Evolutionary conservation across 352 stramenopile species (phyloP), one percentile per base, ranked within the genome.

Genomic region (Porosira glacialis): DNA sequence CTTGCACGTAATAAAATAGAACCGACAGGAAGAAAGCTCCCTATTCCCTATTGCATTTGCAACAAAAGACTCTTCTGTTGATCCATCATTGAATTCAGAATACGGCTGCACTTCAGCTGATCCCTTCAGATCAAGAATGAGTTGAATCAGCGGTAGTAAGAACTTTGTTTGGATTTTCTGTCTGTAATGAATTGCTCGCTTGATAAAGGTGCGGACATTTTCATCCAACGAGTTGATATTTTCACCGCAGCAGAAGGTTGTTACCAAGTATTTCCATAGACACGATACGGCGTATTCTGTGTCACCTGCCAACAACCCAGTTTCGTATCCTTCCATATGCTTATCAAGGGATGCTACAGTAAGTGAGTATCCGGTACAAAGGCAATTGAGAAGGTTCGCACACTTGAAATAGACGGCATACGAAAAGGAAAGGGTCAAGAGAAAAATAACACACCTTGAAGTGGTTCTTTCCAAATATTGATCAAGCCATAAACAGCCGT

Each of bases 391-490:
- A n/a, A n/a, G n/a, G 8, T 15, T 15, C 15, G 15, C 33, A 41
- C 8, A 15, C 33, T 41, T 15, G 33, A 41, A 15, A 15, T 41
- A 15, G 15, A 41, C 8, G 15, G 15, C 33, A 41, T 15, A 7
- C 8, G 8, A 7, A 41, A 7, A 41, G 33, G 15, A 41, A 15
- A 15, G 15, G 15, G 33, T 41, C 33, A 41, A 41, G 8, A 15
- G 8, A 41, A 41, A 41, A 41, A 15, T 49, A 49, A 49, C 41
- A 13, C 6, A 45, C 27, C 38, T 65, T 72, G 62, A 33, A 45
- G 66, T 45, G 63, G 53, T 28, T 73, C 63, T 59, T 64, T 65
- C 39, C 62, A 72, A 41, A 72, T 65, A 17, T 72, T 72, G 22
- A 70, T 66, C 11, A 64, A 51, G 17, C 30, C 50, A 60, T 71